Evolutionary conservation across 192 early-diverging fungal genomes (phyloP), one percentile per base, ranked within the genome.

Genomic region (Entomortierella parvispora): DNA sequence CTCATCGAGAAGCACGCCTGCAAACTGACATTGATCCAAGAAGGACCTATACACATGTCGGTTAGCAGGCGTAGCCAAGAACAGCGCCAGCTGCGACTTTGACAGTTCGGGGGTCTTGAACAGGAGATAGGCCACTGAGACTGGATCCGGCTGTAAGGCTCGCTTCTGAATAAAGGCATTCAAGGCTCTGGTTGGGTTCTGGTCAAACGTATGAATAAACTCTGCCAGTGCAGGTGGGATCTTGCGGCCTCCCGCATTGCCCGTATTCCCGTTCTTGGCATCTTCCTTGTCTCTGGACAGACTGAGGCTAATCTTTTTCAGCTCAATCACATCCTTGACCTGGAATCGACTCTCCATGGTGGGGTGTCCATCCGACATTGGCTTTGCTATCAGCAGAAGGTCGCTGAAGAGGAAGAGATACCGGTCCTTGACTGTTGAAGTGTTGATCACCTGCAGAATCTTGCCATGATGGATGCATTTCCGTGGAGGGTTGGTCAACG

Each of bases 341-440:
- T 87, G 85, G 52, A 87, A 87, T 4, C 84, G 71, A 51, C 81
- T 83, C 25, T 82, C 70, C n/a, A 83, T 51, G 6, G 74, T 77
- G 4, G 81, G 78, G 42, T 77, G 50, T 20, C 86, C 86, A 17
- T 85, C 84, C 54, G 82, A 76, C 44, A 89, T 80, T 3, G 84
- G 85, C 60, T 91, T 91, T 37, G 89, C 85, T 29, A 91, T 91
- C 34, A 91, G 56, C 43, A 91, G 22, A 1, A 91, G 67, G 49
- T 91, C 90, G 40, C 65, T 87, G 43, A 91, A 91, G 0, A 91
- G 68, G 64, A 91, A 91, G 5, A 91, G 74, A 56, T 89, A 90
- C 5, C 90, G 79, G 42, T 91, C 88, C 58, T 91, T 91, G 58
- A 87, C 86, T 18, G 87, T 90, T 14, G 83, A 86, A 0, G 86